Base-by-base conservation (phyloP, 805 yeast genomes). In the Schwanniomyces yamadae region DNA sequence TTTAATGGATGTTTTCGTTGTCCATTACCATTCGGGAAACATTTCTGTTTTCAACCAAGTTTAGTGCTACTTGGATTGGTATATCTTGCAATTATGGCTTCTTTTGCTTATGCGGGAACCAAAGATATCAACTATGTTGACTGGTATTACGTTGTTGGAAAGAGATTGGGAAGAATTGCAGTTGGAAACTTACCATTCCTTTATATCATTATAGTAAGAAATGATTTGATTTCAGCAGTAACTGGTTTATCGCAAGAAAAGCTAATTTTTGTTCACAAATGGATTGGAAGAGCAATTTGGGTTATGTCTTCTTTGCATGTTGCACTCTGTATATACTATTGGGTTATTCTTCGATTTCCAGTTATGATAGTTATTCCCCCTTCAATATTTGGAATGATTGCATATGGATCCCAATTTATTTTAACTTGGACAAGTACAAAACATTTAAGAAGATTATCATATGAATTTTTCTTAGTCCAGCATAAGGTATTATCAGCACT, bases 371-470 rank as follows among this genome's bases (percentile, higher is more conserved):
- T 47, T 15, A 71, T 71, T 28, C 78, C 78, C 4, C 77, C 77
- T 1, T 73, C 67, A 39, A 66, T 67, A n/a, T 72, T 72, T 50
- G 78, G 78, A 6, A 59, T 66, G 50, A 71, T 73, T 29, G 67
- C 76, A 3, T 66, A 60, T 40, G 59, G 55, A 5, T 51, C 62
- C 28, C 57, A 70, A 48, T 57, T 55, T 16, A 31, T 69, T 28
- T 45, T 71, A 35, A 58, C 58, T 7, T 57, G 64, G 54, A 69
- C 61, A 4, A 59, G 69, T 23, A 27, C 62, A 12, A 56, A 54
- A 34, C 47, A 61, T 23, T 47, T 72, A 8, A 44, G 78, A 37
- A 57, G 49, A 33, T 54, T 52, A 34, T 63, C 73, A 4, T 72
- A 58, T 41, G 77, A 72, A 26, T 50, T 68, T 39, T 71, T 72